These are phyloP conservation scores for Leishmania gerbilli DNA, from an alignment of 208 protist genomes.

Conservation along the genomic window DNA sequence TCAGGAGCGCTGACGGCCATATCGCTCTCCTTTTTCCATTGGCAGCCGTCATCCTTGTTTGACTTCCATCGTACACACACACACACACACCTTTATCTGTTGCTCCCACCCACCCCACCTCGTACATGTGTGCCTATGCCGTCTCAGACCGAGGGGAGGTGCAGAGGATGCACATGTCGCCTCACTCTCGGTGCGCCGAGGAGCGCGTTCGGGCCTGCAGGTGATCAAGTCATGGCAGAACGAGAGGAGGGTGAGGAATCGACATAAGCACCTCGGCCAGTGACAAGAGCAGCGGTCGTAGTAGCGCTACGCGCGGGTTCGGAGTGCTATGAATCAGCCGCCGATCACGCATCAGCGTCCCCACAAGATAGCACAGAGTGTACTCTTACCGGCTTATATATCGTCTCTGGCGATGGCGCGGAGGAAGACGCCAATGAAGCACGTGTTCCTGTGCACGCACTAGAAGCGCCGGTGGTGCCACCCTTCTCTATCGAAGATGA, in stretches of 20 bases:
- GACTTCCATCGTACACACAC: neutral
- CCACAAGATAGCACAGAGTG: neutral
- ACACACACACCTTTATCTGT: neutral
- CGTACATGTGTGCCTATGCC: neutral
- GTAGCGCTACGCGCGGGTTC: neutral
- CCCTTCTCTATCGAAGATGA: neutral
- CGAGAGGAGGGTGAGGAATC: neutral
- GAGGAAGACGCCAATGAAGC: neutral
- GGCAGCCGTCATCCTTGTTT: neutral
- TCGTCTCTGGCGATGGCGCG: neutral
- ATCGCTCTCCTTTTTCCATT: neutral
- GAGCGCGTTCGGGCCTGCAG: neutral
- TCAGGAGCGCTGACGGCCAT: neutral
- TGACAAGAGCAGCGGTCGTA: neutral
- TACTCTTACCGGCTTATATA: neutral
- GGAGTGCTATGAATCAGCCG: neutral
- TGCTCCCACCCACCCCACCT: neutral
- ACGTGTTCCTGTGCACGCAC: neutral
- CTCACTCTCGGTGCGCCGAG: neutral
- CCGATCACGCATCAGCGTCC: neutral
- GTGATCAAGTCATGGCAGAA: neutral
- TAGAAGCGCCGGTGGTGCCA: neutral
- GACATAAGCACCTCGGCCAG: neutral
- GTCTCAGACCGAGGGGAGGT: neutral
- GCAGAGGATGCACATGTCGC: neutral